Evolutionary conservation across 495 filamentous ascomycete genomes (phyloP).

Genomic region (Podospora tetraspora): DNA sequence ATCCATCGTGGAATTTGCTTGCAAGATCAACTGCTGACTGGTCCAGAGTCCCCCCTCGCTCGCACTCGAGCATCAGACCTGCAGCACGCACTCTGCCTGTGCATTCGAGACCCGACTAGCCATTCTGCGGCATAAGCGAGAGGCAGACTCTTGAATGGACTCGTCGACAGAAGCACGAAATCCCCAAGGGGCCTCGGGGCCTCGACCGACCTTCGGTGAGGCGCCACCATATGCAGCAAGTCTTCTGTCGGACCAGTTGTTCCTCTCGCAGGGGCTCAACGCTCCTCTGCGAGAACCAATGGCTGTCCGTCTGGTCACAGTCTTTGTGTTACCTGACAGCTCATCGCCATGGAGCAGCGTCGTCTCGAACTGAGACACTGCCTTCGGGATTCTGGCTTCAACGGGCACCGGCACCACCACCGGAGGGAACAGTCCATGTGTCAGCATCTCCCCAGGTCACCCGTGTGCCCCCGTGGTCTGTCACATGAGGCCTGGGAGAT

Average conservation of each 20-base stretch:
- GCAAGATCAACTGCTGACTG: background rate
- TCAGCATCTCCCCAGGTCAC: background rate
- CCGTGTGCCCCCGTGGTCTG: conserved; percentile 8
- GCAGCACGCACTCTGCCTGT: background rate
- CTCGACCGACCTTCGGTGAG: conserved; percentile 8
- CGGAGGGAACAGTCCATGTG: background rate
- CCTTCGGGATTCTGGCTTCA: background rate
- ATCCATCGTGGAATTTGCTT: background rate
- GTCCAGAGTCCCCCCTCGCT: background rate
- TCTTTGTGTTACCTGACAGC: conserved; percentile 19
- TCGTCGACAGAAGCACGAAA: background rate
- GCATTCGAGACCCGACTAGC: background rate
- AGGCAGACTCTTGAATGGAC: background rate
- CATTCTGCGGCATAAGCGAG: background rate
- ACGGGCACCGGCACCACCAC: background rate
- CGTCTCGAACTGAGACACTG: background rate
- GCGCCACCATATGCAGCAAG: conserved; percentile 9
- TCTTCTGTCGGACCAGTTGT: background rate
- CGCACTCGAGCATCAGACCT: background rate
- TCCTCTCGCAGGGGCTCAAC: background rate
- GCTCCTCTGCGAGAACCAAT: background rate
- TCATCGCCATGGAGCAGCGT: conserved; percentile 1
- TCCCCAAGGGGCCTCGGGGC: background rate
- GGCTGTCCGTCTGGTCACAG: background rate
- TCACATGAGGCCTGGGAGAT: conserved; percentile 19